phyloP scores from a whole-genome alignment of 179 eudicot genomes.

The Camellia oleifera region DNA sequence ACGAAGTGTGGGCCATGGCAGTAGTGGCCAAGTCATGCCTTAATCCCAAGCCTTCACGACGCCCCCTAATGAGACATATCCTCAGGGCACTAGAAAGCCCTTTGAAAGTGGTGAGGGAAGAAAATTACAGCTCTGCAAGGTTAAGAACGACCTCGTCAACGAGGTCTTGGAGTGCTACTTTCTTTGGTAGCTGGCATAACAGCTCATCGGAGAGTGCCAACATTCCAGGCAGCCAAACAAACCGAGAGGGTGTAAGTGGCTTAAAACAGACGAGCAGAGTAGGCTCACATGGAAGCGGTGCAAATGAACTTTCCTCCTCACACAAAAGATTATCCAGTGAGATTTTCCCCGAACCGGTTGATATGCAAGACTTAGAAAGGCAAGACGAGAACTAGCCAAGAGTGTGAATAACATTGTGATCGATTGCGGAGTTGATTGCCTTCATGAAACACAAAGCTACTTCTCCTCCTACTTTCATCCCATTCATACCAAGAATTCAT shows the following conservation, averaged over 20 bases:
- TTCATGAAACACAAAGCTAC: neutral
- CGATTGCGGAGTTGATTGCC: neutral
- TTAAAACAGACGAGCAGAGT: conserved; percentile 46
- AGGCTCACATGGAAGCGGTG: conserved; percentile 59
- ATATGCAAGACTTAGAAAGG: conserved; percentile 48
- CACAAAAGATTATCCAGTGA: conserved; percentile 57
- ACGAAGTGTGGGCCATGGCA: conserved; percentile 95
- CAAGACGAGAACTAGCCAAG: conserved; percentile 30
- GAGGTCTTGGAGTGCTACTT: conserved; percentile 73
- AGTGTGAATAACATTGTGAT: neutral
- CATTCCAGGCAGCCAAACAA: conserved; percentile 15
- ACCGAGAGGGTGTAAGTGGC: conserved; percentile 39
- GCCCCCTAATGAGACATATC: conserved; percentile 80
- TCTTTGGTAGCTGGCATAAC: conserved; percentile 82
- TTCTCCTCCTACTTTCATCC: neutral
- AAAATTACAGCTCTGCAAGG: conserved; percentile 53
- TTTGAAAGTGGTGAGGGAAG: conserved; percentile 83
- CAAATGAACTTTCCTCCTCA: conserved; percentile 42
- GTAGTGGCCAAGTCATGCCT: conserved; percentile 85
- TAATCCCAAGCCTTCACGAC: conserved; percentile 66
- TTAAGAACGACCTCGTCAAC: conserved; percentile 66
- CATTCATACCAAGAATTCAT: neutral
- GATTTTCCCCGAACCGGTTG: conserved; percentile 66
- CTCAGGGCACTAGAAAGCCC: conserved; percentile 87
- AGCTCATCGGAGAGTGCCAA: conserved; percentile 53